Conservation (phyloP, 2,329 filamentous ascomycete genomes). For the Calonectria pseudoturangicola region DNA sequence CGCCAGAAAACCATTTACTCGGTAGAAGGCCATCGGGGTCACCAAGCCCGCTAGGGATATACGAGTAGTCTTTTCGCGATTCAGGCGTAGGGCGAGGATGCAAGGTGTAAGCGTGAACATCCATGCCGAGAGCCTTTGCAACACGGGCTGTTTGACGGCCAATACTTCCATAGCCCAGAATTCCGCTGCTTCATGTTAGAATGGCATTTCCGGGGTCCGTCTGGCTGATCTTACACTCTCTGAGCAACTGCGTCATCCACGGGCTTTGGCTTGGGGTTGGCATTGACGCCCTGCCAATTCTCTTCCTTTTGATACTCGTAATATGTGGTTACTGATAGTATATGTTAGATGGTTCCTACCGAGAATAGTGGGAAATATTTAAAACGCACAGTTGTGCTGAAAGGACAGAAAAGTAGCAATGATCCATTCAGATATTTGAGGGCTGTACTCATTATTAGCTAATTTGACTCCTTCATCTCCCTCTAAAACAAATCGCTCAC, state of each 20-base stretch:
- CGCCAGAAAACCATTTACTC: constrained; percentile 70
- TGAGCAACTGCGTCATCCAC: constrained; percentile 67
- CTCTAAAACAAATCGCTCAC: constrained; percentile 56
- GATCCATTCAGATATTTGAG: constrained; percentile 76
- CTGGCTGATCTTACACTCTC: constrained; percentile 65
- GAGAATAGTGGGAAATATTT: accelerated
- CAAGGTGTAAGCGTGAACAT: constrained; percentile 84
- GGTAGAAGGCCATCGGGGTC: constrained; percentile 71
- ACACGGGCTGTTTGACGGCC: constrained; percentile 74
- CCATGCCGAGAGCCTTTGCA: constrained; percentile 79
- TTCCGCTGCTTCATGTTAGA: constrained; percentile 60
- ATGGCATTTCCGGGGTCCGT: no score
- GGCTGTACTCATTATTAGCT: constrained; percentile 57
- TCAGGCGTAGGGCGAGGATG: constrained; percentile 80
- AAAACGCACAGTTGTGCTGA: constrained; percentile 67
- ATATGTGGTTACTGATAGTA: constrained; percentile 65
- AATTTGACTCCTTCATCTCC: neutral
- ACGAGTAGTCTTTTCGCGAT: constrained; percentile 78
- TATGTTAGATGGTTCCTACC: neutral
- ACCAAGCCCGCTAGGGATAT: constrained; percentile 80
- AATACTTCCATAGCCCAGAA: constrained; percentile 73
- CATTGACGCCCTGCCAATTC: constrained; percentile 63
- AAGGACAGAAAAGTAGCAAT: constrained; percentile 70
- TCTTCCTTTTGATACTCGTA: constrained; percentile 65
- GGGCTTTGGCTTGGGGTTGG: constrained; percentile 49